A percentile compares a stretch with the other conserved stretches of the same genome.
Conservation (phyloP, 2,329 filamentous ascomycete species). For the Venturia aucupariae region DNA sequence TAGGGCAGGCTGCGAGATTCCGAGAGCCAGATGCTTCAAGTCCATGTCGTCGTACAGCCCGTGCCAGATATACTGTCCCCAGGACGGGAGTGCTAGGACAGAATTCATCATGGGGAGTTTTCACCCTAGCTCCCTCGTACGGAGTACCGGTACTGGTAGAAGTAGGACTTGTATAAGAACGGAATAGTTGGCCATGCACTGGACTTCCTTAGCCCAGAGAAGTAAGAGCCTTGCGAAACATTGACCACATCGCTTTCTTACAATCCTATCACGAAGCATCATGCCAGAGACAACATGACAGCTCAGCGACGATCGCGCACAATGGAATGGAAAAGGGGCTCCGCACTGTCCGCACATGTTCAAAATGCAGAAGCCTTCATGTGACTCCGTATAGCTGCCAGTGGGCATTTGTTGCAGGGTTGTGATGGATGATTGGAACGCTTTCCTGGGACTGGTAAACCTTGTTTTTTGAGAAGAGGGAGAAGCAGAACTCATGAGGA, state of each 20-base stretch:
- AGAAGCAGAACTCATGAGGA: no score
- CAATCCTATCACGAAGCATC: background rate
- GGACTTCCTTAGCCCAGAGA: background rate
- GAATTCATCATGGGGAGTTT: background rate
- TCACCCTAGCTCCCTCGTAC: background rate
- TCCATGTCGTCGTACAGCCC: background rate
- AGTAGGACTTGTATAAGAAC: background rate
- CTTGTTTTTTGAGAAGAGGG: no score
- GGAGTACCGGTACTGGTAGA: no score
- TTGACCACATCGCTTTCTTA: background rate
- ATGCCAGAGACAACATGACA: background rate
- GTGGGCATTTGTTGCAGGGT: no score
- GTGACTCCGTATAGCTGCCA: no score
- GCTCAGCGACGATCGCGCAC: background rate
- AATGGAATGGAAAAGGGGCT: background rate
- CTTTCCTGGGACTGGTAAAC: no score
- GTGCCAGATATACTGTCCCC: background rate
- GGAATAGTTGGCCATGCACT: background rate
- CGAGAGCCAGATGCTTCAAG: background rate
- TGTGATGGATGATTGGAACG: no score
- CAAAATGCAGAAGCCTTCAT: background rate
- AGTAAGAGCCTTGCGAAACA: background rate
- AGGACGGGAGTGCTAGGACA: background rate
- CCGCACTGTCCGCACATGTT: background rate
- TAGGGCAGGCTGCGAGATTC: background rate